Evolutionary conservation across 2,329 filamentous ascomycete species (phyloP).

Genomic region (Aureobasidium leucospermi): DNA sequence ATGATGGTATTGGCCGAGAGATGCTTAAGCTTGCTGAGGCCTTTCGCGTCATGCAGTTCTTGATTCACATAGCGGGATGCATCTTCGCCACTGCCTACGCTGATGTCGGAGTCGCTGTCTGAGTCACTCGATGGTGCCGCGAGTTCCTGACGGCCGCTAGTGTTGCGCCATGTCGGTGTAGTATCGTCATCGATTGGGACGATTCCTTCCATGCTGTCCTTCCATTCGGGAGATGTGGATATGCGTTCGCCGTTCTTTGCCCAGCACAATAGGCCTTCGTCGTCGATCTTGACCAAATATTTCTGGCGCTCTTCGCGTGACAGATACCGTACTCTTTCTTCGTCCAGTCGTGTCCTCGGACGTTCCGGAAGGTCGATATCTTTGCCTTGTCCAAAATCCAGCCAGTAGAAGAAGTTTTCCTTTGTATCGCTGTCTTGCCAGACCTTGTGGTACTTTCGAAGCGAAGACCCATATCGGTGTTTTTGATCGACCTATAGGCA

Average conservation of each 20-base stretch:
- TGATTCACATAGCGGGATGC: conserved; percentile 60
- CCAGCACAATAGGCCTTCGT: conserved; percentile 72
- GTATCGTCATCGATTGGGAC: conserved; percentile 36
- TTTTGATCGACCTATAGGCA: conserved; percentile 44
- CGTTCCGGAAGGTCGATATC: conserved; percentile 63
- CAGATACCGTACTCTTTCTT: conserved; percentile 75
- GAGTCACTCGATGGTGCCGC: conserved; percentile 19
- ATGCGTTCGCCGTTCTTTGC: conserved; percentile 73
- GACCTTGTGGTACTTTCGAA: conserved; percentile 72
- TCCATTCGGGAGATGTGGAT: conserved; percentile 67
- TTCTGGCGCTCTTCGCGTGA: conserved; percentile 72
- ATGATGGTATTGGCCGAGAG: conserved; percentile 66
- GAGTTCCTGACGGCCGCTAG: conserved; percentile 21
- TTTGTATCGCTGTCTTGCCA: conserved; percentile 73
- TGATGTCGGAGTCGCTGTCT: conserved; percentile 31
- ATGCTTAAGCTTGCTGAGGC: conserved; percentile 55
- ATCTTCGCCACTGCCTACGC: conserved; percentile 51
- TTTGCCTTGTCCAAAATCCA: conserved; percentile 73
- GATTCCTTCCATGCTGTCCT: conserved; percentile 66
- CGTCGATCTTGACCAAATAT: conserved; percentile 72
- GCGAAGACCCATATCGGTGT: conserved; percentile 78
- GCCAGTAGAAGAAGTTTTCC: conserved; percentile 92
- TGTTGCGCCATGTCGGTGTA: conserved; percentile 35
- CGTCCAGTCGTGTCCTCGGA: conserved; percentile 65
- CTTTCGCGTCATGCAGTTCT: conserved; percentile 54